These are phyloP conservation scores for Macrocystidia cucumis DNA, from an alignment of 1,284 basidiomycete genomes.

Conservation along the genomic window DNA sequence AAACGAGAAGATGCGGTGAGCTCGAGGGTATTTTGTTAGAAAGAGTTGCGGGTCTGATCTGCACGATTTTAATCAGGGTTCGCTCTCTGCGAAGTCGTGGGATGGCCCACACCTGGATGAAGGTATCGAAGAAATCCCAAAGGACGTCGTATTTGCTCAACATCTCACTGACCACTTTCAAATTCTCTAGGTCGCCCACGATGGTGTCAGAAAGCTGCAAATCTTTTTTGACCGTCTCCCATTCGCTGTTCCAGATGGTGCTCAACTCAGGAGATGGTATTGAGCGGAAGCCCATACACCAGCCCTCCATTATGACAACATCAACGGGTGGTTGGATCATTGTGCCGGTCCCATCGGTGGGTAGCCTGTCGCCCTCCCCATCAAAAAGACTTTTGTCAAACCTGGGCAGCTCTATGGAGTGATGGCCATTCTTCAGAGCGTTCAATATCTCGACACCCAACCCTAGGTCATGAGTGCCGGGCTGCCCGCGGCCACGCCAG, in stretches of 20 bases:
- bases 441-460: slow-evolving; percentile 51
- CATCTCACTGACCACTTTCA: slow-evolving; percentile 54
- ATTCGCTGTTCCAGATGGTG: slow-evolving; percentile 28
- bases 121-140: slow-evolving; percentile 63
- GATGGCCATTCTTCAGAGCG: slow-evolving; percentile 41
- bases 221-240: slow-evolving; percentile 26
- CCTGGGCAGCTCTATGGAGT: slow-evolving; percentile 54
- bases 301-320: slow-evolving; percentile 85
- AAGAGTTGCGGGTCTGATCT: slow-evolving; percentile 40
- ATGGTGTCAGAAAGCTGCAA: slow-evolving; percentile 33
- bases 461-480: slow-evolving; percentile 79
- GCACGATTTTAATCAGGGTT: slow-evolving; percentile 5
- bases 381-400: slow-evolving; percentile 82
- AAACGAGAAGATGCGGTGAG: slow-evolving; percentile 49
- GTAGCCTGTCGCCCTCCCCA: slow-evolving; percentile 79
- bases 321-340: slow-evolving; percentile 53
- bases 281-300: slow-evolving; percentile 75
- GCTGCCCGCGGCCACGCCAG: slow-evolving; percentile 74
- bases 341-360: slow-evolving; percentile 28
- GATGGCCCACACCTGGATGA: slow-evolving; percentile 63
- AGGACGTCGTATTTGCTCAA: slow-evolving; percentile 52
- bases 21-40: slow-evolving; percentile 20
- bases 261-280: slow-evolving; percentile 40
- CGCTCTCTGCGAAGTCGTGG: too few relatives aligned
- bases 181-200: slow-evolving; percentile 34